These are phyloP conservation scores for Malus fusca DNA, from an alignment of 306 rosid genomes.

Conservation along the genomic window DNA sequence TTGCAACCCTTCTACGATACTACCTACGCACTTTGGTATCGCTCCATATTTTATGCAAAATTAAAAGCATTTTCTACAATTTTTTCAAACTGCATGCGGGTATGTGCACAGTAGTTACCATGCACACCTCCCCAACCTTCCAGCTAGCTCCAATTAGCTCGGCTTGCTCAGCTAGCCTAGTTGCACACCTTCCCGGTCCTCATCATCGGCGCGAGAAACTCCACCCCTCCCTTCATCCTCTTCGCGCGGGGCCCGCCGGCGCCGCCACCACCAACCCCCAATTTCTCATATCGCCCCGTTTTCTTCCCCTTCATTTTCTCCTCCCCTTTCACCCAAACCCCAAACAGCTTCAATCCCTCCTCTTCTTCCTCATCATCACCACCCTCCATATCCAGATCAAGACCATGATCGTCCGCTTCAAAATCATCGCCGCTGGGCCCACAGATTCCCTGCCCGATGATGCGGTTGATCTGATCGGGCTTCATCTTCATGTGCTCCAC, in stretches of 20 bases:
- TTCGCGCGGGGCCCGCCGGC: conserved; percentile 36
- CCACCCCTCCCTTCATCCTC: conserved; percentile 37
- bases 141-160: not conserved
- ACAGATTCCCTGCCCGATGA: conserved; percentile 37
- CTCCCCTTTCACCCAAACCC: conserved; percentile 70
- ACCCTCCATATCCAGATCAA: not conserved
- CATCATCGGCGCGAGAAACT: conserved; percentile 31
- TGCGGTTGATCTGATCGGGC: conserved; percentile 58
- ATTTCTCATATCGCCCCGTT: conserved; percentile 44
- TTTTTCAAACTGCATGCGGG: not conserved
- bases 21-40: not conserved
- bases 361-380: conserved; percentile 8
- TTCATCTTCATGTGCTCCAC: conserved; percentile 52
- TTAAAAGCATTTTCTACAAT: not conserved
- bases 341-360: conserved; percentile 72
- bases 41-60: not conserved
- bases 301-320: conserved; percentile 27
- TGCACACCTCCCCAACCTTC: not conserved
- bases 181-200: conserved; percentile 51
- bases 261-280: conserved; percentile 27
- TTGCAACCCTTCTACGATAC: not conserved
- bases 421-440: conserved; percentile 31
- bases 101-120: not conserved
- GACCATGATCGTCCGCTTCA: not conserved
- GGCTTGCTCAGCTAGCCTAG: conserved; percentile 6